Percentiles rank a stretch among this genome's conserved stretches.
Conservation (phyloP, 2,329 filamentous ascomycete genomes). For the Leptosphaerulina australis region DNA sequence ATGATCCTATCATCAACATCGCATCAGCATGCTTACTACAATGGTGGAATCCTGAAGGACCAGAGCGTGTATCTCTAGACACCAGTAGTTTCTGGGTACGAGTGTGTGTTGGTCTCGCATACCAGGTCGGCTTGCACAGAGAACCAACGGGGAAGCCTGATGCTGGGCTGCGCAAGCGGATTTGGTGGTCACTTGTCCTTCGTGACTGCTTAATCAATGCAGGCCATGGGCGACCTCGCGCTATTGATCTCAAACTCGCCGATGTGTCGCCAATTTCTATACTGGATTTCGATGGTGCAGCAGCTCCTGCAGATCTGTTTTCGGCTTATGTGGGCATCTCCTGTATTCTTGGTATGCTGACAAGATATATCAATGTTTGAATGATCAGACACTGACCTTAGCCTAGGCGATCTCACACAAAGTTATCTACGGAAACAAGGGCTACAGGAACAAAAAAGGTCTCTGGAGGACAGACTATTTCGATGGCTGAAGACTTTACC, state of each 20-base stretch:
- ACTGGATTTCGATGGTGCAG: conserved; percentile 44
- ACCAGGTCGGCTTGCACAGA: conserved; percentile 54
- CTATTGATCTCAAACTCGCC: conserved; percentile 50
- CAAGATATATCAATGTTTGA: not conserved
- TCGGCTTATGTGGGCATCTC: conserved; percentile 50
- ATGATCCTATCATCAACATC: conserved; percentile 50
- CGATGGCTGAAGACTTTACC: conserved; percentile 50
- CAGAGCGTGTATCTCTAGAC: conserved; percentile 51
- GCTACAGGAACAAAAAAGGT: conserved; percentile 37
- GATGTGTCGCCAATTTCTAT: conserved; percentile 48
- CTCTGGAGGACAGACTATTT: conserved; percentile 49
- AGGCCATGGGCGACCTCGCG: conserved; percentile 50
- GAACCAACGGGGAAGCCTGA: conserved; percentile 47
- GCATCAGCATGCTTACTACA: conserved; percentile 50
- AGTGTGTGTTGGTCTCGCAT: conserved; percentile 51
- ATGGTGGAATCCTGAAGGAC: conserved; percentile 54
- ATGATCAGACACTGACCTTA: not conserved
- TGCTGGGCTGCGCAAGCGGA: conserved; percentile 45
- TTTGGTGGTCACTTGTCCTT: conserved; percentile 55
- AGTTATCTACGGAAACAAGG: conserved; percentile 47
- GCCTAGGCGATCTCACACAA: conserved; percentile 48
- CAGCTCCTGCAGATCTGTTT: conserved; percentile 45
- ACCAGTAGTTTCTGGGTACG: conserved; percentile 55
- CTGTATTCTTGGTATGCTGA: conserved; percentile 40
- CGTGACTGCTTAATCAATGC: conserved; percentile 52